Percentiles rank a stretch among this genome's conserved stretches.
Conservation (phyloP, 1,139 yeast species). For the Taphrina sp. region DNA sequence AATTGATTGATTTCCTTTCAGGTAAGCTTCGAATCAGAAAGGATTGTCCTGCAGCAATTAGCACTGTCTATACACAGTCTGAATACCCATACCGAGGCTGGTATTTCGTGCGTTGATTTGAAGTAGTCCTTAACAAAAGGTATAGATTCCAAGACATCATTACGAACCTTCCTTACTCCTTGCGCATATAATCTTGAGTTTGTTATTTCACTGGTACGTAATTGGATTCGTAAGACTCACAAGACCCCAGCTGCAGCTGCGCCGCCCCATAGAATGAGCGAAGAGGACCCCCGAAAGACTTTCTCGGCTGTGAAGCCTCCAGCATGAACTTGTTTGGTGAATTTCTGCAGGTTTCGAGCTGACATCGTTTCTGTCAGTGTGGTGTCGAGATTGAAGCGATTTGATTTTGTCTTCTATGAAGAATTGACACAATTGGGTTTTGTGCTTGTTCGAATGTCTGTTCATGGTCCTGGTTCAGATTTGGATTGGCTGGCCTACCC, state of each 20-base stretch:
- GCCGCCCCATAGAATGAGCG: conserved; percentile 31
- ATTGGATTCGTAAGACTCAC: too few species aligned
- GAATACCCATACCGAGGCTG: conserved; percentile 26
- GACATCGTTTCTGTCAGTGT: too few species aligned
- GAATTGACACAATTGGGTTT: background rate
- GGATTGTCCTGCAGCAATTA: conserved; percentile 11
- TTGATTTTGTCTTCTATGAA: too few species aligned
- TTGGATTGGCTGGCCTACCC: too few species aligned
- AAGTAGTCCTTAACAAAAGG: conserved; percentile 30
- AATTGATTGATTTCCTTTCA: too few species aligned
- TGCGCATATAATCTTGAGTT: conserved; percentile 19
- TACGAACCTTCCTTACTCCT: conserved; percentile 28
- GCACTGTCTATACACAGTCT: background rate
- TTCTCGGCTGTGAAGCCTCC: conserved; percentile 30
- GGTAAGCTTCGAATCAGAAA: too few species aligned
- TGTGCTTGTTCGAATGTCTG: background rate
- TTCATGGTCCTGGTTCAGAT: background rate
- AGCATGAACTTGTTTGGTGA: conserved; percentile 26
- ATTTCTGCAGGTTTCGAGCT: conserved; percentile 29
- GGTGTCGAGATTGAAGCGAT: too few species aligned
- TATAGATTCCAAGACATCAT: conserved; percentile 27
- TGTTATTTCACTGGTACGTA: too few species aligned
- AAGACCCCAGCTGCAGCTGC: conserved; percentile 28
- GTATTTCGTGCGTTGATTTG: conserved; percentile 30
- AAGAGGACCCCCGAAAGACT: conserved; percentile 18